Percentiles rank a stretch among this genome's conserved stretches.
These are phyloP conservation scores for Athelia psychrophila DNA, from an alignment of 1,284 basidiomycete genomes.

Conservation along the genomic window DNA sequence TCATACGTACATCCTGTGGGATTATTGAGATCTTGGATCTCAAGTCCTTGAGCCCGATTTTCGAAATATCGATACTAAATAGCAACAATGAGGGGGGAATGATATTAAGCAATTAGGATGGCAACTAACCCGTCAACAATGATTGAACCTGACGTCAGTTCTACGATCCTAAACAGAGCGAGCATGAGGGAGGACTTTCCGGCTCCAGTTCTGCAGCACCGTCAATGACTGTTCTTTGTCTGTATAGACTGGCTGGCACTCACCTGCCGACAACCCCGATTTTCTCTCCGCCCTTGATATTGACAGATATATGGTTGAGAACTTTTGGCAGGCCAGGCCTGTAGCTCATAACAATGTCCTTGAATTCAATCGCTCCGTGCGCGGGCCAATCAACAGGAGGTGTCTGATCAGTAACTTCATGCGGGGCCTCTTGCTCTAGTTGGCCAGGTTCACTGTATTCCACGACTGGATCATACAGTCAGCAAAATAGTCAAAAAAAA, in stretches of 20 bases:
- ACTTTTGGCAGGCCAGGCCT: slow-evolving; percentile 55
- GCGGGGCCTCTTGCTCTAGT: slow-evolving; percentile 63
- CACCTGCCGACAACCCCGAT: slow-evolving; percentile 70
- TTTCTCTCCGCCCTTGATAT: slow-evolving; percentile 70
- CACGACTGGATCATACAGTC: slow-evolving; percentile 35
- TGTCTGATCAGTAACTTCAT: slow-evolving; percentile 51
- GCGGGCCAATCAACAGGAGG: slow-evolving; percentile 53
- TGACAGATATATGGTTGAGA: slow-evolving; percentile 54
- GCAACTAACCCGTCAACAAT: slow-evolving; percentile 41
- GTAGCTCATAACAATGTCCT: slow-evolving; percentile 56
- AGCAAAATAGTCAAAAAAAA: slow-evolving; percentile 5
- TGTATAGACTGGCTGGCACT: neutral
- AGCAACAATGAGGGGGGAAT: slow-evolving; percentile 31
- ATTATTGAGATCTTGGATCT: slow-evolving; percentile 48
- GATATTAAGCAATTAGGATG: slow-evolving; percentile 6
- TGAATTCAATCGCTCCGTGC: slow-evolving; percentile 48
- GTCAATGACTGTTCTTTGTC: too few species aligned
- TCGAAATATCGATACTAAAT: slow-evolving; percentile 50
- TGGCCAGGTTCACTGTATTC: slow-evolving; percentile 56
- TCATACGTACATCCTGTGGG: slow-evolving; percentile 43
- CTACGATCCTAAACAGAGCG: slow-evolving; percentile 39
- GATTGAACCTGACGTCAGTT: slow-evolving; percentile 33
- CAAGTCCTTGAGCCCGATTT: slow-evolving; percentile 46
- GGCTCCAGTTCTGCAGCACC: slow-evolving; percentile 36
- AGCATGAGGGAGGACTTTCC: slow-evolving; percentile 55